Base-by-base conservation (phyloP, 2,329 filamentous ascomycete genomes). In the Monilinia aucupariae region DNA sequence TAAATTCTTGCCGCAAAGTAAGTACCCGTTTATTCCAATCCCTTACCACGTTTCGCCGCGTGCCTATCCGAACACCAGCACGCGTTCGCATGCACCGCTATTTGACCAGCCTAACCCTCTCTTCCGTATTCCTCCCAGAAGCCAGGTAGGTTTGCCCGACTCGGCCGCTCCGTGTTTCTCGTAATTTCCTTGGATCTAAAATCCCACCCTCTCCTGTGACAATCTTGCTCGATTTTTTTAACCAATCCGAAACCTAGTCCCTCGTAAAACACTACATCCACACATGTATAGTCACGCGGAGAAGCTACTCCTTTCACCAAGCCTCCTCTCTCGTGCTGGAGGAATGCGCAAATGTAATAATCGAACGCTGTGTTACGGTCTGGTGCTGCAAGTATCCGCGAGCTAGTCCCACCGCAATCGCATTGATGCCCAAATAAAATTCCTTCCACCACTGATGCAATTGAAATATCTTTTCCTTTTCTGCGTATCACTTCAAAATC, bases 31-130 rank as follows among this genome's bases (percentile, higher is more conserved):
- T 58, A 45, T 66, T 53, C 66, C 59, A 62, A 70, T 54, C 65
- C 62, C 61, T 64, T 67, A 66, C 66, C 70, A 72, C 71, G 71
- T 72, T 73, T 71, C 70, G 69, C 66, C 67, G 68, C 69, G 71
- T 73, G 70, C 69, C 70, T 67, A 43, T 43, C 41, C 65, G 67
- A 62, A 64, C 69, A 71, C 67, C 71, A 66, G 67, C 69, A 72
- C 70, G 70, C 66, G 68, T 71, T 71, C 70, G 70, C 69, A 72
- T 69, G 67, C 67, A 69, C 66, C 51, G 53, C 61, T 59, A 51
- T 62, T 59, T 59, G 45, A 48, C 53, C 53, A 45, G 61, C 25
- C 47, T n/a, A 51, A 34, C 47, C 50, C 53, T 39, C 53, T 62
- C 27, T 56, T 58, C 45, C 59, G 52, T 50, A 41, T 54, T 30